Percentiles rank a stretch among this genome's conserved stretches.
phyloP scores from a whole-genome alignment of 192 early-diverging fungal genomes.

The Umbelopsis sp. region DNA sequence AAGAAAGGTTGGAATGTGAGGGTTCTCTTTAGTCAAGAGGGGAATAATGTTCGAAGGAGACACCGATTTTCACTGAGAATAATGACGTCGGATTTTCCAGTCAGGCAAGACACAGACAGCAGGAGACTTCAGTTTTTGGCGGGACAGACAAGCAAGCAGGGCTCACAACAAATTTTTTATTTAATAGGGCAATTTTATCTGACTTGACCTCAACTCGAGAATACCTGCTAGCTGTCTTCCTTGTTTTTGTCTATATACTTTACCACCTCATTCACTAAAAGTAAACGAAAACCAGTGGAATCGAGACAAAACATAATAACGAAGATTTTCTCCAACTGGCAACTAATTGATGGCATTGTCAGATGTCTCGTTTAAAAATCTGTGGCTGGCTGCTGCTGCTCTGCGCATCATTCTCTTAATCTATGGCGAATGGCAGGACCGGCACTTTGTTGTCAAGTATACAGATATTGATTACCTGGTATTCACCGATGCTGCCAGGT shows the following conservation, averaged over 20 bases:
- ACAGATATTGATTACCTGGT: constrained; percentile 99
- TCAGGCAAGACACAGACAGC: neutral
- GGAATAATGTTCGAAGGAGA: neutral
- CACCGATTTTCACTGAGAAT: neutral
- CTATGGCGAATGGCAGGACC: constrained; percentile 92
- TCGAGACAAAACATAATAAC: neutral
- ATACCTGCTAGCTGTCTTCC: no score
- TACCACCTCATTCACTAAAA: neutral
- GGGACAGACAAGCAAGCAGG: neutral
- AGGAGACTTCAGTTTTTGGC: neutral
- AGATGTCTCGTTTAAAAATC: constrained; percentile 28
- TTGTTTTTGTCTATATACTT: no score
- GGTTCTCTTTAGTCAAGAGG: neutral
- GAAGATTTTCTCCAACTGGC: neutral
- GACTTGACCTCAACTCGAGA: no score
- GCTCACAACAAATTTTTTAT: no score
- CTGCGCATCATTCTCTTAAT: constrained; percentile 69
- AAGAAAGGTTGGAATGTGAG: neutral
- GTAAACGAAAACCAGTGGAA: neutral
- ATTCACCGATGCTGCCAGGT: constrained; percentile 91
- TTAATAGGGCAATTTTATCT: no score
- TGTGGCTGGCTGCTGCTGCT: constrained; percentile 32
- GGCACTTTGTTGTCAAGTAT: constrained; percentile 88
- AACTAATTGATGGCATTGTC: constrained; percentile 13
- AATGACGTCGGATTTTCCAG: neutral